Base-by-base conservation (phyloP, 2,329 filamentous ascomycete species). In the Zopfia rhizophila region DNA sequence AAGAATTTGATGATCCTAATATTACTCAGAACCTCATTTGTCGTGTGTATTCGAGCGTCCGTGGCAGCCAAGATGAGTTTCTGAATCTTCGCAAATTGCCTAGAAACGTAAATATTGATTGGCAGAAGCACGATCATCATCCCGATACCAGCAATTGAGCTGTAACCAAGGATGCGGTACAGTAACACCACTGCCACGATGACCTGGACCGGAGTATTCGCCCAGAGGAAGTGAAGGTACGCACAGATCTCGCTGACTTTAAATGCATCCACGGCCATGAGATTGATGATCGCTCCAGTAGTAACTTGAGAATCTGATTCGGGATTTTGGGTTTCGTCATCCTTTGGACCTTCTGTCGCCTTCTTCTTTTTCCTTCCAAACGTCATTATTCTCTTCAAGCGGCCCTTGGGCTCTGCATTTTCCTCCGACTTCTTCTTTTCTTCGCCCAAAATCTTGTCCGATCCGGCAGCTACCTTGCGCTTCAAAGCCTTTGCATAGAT, bases 1-100 rank as follows among this genome's bases (percentile, higher is more conserved):
- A 99, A 99, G 72, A 94, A 99, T 69, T 99, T 99, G 82, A 99
- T 97, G 69, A 99, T 97, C 38, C 94, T 86, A 56, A 99, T 97
- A 63, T 97, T 99, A 66, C 96, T 92, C 19, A 99, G 78, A 6
- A 97, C 89, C 72, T 99, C 94, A 69, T 99, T 99, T 4, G 94
- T 99, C 4, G 91, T 88, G 66, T 97, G 90, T 53, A 99, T 97
- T 40, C 94, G 87, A 65, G 94, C 94, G 73, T 99, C 94, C 3
- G 94, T 99, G 14, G 91, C 91, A 39, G 89, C 84, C 76, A 97
- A 86, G 63, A 99, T 97, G 56, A 85, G 84, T 75, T 96, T 96
- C 68, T 97, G 94, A 2, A 91, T 90, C 39, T 81, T 82, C 57
- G 87, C 87, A 75, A 99, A 99, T 31, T 87, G 89, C 64, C 85